Percentiles rank a stretch among this genome's conserved stretches.
phyloP scores from a whole-genome alignment of 2,329 filamentous ascomycete genomes.

The Ophiostoma triangulosporum region DNA sequence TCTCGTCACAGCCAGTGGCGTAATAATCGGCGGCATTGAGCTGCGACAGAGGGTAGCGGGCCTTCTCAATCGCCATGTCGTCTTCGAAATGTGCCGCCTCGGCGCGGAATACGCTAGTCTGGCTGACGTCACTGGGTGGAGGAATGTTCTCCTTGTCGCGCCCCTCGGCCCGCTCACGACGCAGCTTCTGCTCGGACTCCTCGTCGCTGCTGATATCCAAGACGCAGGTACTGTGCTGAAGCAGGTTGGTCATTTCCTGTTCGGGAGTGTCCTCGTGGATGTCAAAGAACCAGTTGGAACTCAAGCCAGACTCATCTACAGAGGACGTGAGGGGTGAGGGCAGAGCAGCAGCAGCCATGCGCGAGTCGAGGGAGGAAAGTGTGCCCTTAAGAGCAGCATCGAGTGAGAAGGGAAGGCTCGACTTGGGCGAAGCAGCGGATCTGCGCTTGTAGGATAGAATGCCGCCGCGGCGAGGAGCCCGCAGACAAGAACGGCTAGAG shows the following conservation, averaged over 20 bases:
- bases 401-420: constrained; percentile 60
- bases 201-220: constrained; percentile 88
- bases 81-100: constrained; percentile 20
- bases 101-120: constrained; percentile 28
- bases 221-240: constrained; percentile 78
- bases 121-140: constrained; percentile 51
- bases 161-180: constrained; percentile 40
- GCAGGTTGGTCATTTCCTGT: constrained; percentile 80
- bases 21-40: constrained; percentile 57
- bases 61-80: constrained; percentile 48
- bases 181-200: constrained; percentile 46
- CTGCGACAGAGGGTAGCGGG: constrained; percentile 52
- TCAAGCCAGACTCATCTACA: constrained; percentile 34
- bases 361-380: constrained; percentile 44
- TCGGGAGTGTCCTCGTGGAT: constrained; percentile 89
- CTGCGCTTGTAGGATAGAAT: constrained; percentile 41
- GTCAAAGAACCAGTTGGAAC: constrained; percentile 74
- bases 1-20: constrained; percentile 48
- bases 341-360: constrained; percentile 14
- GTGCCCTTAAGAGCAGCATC: constrained; percentile 72
- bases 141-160: constrained; percentile 90
- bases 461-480: constrained; percentile 38
- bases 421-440: constrained; percentile 37
- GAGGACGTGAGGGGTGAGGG: constrained; percentile 19
- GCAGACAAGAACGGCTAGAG: constrained; percentile 49